phyloP scores from a whole-genome alignment of 495 filamentous ascomycete species.

The Podospora anserina region DNA sequence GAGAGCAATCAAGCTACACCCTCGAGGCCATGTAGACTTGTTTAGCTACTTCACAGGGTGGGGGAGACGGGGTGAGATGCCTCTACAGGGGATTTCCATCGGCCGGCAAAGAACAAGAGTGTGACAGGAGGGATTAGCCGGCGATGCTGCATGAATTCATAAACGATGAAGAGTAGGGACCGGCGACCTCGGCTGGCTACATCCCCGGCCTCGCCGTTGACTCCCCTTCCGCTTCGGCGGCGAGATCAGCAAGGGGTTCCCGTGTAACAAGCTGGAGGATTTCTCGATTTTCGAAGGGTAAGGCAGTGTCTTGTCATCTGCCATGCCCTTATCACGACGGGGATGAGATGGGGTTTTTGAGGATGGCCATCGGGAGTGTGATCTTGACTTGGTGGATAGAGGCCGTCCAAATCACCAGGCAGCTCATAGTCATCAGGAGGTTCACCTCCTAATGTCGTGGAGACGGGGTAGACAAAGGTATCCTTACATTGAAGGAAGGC shows the following conservation, averaged over 20 bases:
- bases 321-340: constrained; percentile 64
- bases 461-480: too few relatives aligned
- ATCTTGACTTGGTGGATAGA: constrained; percentile 63
- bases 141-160: not conserved
- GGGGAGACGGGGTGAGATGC: constrained; percentile 67
- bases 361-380: constrained; percentile 69
- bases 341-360: constrained; percentile 62
- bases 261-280: constrained; percentile 63
- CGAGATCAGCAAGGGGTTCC: constrained; percentile 58
- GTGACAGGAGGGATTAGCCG: too few relatives aligned
- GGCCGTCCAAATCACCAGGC: constrained; percentile 55
- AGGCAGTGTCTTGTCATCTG: constrained; percentile 77
- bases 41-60: constrained; percentile 63
- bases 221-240: constrained; percentile 64
- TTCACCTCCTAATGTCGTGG: constrained; percentile 36
- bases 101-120: constrained; percentile 28
- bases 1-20: constrained; percentile 65
- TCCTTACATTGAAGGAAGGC: too few relatives aligned
- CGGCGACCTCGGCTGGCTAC: constrained; percentile 59
- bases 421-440: constrained; percentile 51
- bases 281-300: constrained; percentile 63
- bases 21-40: constrained; percentile 70
- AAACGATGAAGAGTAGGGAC: constrained; percentile 13
- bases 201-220: constrained; percentile 66
- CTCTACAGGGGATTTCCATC: constrained; percentile 63